Conservation (phyloP, 148 eudicot species). For the Spergularia marina region DNA sequence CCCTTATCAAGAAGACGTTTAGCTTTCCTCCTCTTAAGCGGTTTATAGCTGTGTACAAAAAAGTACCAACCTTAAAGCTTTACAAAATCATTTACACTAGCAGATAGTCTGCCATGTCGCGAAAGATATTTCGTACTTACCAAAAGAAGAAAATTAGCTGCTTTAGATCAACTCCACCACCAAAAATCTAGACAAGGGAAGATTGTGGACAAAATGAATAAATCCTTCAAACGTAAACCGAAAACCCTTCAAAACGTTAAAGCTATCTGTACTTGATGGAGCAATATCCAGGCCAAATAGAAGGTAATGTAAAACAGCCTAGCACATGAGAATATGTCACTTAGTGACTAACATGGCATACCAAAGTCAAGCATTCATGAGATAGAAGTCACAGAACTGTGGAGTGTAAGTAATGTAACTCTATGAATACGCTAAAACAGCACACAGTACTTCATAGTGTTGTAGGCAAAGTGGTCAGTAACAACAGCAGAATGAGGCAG, state of each 20-base stretch:
- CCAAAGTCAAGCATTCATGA: too few species aligned
- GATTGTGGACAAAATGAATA: conserved; percentile 16
- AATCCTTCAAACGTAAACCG: background rate
- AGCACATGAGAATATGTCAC: too few species aligned
- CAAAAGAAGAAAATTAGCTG: conserved; percentile 65
- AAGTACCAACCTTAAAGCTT: background rate
- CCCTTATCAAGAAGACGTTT: conserved; percentile 36
- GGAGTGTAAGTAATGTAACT: too few species aligned
- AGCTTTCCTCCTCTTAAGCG: conserved; percentile 50
- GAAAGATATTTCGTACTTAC: conserved; percentile 33
- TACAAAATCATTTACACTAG: background rate
- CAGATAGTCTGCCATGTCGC: background rate
- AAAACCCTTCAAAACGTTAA: background rate
- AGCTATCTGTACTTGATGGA: too few species aligned
- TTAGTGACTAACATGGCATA: too few species aligned
- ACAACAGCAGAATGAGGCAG: background rate
- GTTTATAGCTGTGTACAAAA: conserved; percentile 51
- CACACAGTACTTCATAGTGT: too few species aligned
- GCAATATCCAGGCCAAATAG: too few species aligned
- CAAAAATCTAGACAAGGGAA: conserved; percentile 47
- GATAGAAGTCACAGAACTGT: too few species aligned
- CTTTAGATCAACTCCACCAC: conserved; percentile 72
- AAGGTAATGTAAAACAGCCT: too few species aligned
- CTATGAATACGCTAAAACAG: too few species aligned
- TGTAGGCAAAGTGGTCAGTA: background rate